Evolutionary conservation across 2,329 filamentous ascomycete species (phyloP).

Genomic region (Berkeleyomyces basicola): DNA sequence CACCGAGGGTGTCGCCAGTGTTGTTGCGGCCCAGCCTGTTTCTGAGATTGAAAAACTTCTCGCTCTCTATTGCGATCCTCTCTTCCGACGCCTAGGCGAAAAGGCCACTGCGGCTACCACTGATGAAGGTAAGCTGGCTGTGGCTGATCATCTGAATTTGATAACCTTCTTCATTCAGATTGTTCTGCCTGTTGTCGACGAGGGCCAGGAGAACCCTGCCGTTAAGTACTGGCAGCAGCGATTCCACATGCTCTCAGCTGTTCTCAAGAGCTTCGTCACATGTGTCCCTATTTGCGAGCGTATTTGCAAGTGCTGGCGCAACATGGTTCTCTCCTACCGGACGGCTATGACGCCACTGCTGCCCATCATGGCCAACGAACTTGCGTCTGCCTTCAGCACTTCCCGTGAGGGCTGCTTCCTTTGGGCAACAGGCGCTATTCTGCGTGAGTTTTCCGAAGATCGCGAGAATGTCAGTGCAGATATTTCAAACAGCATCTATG

Average conservation of each 20-base stretch:
- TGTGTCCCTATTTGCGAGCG: constrained; percentile 85
- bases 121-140: constrained; percentile 65
- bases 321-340: constrained; percentile 92
- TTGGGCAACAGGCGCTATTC: constrained; percentile 92
- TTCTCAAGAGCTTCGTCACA: constrained; percentile 72
- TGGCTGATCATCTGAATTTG: constrained; percentile 85
- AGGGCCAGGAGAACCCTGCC: constrained; percentile 63
- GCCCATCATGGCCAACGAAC: constrained; percentile 70
- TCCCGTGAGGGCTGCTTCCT: constrained; percentile 92
- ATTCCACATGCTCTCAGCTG: constrained; percentile 70
- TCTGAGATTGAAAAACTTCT: constrained; percentile 69
- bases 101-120: constrained; percentile 75
- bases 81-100: constrained; percentile 68
- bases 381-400: constrained; percentile 67
- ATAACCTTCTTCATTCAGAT: constrained; percentile 78
- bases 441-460: constrained; percentile 88
- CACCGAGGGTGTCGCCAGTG: constrained; percentile 84
- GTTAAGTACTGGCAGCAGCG: constrained; percentile 95
- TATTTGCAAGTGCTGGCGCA: constrained; percentile 87
- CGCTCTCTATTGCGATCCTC: constrained; percentile 84
- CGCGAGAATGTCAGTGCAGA: constrained; percentile 65
- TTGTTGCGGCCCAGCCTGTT: constrained; percentile 71
- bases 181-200: constrained; percentile 56
- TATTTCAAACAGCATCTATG: constrained; percentile 79
- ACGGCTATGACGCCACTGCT: constrained; percentile 76